Conservation (phyloP, 257 asterid genomes). For the Capsicum rhomboideum region DNA sequence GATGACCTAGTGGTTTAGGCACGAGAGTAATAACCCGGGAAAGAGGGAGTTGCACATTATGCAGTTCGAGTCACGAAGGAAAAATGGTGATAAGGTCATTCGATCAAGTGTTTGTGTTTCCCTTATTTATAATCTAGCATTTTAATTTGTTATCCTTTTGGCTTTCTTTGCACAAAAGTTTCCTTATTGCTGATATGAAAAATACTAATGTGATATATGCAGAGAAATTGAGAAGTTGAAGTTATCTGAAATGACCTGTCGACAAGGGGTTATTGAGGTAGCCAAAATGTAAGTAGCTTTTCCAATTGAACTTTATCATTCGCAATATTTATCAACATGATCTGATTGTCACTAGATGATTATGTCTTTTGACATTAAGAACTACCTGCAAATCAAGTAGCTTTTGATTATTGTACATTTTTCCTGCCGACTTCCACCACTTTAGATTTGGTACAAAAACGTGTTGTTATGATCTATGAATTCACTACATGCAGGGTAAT, state of each 20-base stretch:
- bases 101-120: not conserved
- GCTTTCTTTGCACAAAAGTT: not conserved
- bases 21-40: not conserved
- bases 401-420: not conserved
- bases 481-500: not conserved
- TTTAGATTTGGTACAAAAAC: not conserved
- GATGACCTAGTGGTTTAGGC: not conserved
- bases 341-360: not conserved
- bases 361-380: not conserved
- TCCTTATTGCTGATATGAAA: not conserved
- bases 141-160: not conserved
- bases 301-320: not conserved
- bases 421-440: not conserved
- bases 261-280: constrained; percentile 88
- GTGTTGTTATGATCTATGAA: not conserved
- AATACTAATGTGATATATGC: constrained; percentile 9
- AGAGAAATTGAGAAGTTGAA: constrained; percentile 88
- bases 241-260: constrained; percentile 90
- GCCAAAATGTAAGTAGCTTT: constrained; percentile 75
- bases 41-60: not conserved
- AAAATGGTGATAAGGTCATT: not conserved
- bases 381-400: not conserved
- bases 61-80: not conserved
- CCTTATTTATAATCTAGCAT: not conserved
- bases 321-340: not conserved